Base-by-base conservation (phyloP, 441 rosid genomes). In the Pelargonium citronellum region DNA sequence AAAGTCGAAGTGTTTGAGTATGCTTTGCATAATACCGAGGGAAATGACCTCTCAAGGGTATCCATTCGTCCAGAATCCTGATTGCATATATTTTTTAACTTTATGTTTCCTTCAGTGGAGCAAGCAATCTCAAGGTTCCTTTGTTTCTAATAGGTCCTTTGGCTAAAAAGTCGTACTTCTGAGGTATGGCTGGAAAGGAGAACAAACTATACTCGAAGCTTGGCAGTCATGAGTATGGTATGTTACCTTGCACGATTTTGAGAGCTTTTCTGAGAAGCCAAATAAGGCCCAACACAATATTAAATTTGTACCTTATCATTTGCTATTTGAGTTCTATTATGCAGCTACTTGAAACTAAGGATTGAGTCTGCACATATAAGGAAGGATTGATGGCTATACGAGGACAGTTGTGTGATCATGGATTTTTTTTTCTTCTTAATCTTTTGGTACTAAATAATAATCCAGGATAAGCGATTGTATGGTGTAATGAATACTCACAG, bases 181-280 rank as follows among this genome's bases (percentile, higher is more conserved):
- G 99, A 92, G 83, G 91, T 89, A 39, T 95, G 99, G 99, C 87
- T 95, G 47, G 99, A 95, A 79, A 91, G 98, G 81, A 86, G 98
- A 82, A 91, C 99, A 69, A 95, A 92, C 80, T 95, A 92, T 71
- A 95, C 96, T 20, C 83, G 99, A 85, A 95, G 99, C 76, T 87
- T 91, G 80, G 99, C 98, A 15, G 97, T 95, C 75, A 92, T 92
- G 98, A 95, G 99, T 83, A 95, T 92, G 99, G 98, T 95, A 89
- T 72, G 87, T 44, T 27, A 11, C 13, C 66, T 47, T 27, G 34
- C 57, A 17, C 15, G 19, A 46, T 47, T 64, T 70, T 22, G 24
- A 27, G 53, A 47, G 58, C 15, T 17, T 41, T 53, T 37, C 7
- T 27, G 5, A 22, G 10, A 8, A 11, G 39, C 9, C 12, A 61